phyloP scores from a whole-genome alignment of 768 basidiomycete species.

The Cubamyces lactineus region DNA sequence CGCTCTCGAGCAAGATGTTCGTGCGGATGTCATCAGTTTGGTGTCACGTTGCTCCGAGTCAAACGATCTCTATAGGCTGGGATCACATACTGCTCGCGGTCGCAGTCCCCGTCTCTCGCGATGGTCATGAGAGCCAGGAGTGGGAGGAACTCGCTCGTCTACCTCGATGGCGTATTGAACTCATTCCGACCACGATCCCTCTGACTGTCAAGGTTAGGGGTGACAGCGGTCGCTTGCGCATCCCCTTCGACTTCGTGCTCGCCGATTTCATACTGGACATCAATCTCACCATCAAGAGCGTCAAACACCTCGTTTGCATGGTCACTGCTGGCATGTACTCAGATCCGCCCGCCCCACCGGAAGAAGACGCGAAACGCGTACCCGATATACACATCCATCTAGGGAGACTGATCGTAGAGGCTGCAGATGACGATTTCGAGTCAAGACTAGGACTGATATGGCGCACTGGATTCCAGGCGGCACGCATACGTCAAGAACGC shows the following conservation, averaged over 20 bases:
- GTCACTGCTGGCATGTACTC: slow-evolving; percentile 54
- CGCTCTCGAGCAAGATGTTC: slow-evolving; percentile 48
- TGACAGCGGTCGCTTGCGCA: slow-evolving; percentile 71
- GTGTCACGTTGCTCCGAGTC: slow-evolving; percentile 26
- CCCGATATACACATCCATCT: slow-evolving; percentile 65
- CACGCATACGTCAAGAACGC: slow-evolving; percentile 67
- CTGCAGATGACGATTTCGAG: slow-evolving; percentile 86
- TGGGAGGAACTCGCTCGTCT: slow-evolving; percentile 81
- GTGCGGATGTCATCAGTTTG: slow-evolving; percentile 37
- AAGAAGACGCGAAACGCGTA: slow-evolving; percentile 73
- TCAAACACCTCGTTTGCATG: slow-evolving; percentile 68
- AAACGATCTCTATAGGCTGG: slow-evolving; percentile 39
- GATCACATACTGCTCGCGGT: slow-evolving; percentile 59
- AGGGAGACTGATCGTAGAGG: slow-evolving; percentile 70
- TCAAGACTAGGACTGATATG: slow-evolving; percentile 73
- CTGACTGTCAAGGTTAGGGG: slow-evolving; percentile 52
- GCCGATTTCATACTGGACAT: slow-evolving; percentile 76
- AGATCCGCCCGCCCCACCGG: slow-evolving; percentile 60
- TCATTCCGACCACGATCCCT: slow-evolving; percentile 40
- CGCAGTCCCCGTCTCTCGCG: slow-evolving; percentile 48
- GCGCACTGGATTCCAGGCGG: slow-evolving; percentile 72
- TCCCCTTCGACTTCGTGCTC: slow-evolving; percentile 79
- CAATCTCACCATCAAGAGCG: slow-evolving; percentile 68
- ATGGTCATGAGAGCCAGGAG: slow-evolving; percentile 41
- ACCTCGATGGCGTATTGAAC: slow-evolving; percentile 50